Percentiles rank a stretch among this genome's conserved stretches.
Conservation (phyloP, 1,284 basidiomycete species). For the Meripilus lineatus region DNA sequence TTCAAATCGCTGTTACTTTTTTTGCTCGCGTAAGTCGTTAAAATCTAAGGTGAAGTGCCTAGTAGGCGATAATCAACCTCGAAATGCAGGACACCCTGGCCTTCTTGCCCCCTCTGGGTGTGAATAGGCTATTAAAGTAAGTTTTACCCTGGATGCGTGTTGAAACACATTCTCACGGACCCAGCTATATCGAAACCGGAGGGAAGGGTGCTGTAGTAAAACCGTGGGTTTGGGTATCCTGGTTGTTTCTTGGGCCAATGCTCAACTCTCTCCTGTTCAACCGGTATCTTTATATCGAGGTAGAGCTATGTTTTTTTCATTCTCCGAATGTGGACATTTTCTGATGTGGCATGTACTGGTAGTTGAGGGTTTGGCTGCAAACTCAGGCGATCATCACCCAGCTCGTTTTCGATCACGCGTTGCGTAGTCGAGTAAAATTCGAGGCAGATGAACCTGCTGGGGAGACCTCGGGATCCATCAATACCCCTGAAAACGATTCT, state of each 20-base stretch:
- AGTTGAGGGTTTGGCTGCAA: too few relatives aligned
- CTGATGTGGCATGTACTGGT: slow-evolving; percentile 40
- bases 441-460: too few relatives aligned
- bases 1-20: neutral
- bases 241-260: slow-evolving; percentile 57
- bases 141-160: slow-evolving; percentile 8
- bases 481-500: too few relatives aligned
- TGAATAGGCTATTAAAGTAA: slow-evolving; percentile 37
- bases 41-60: neutral
- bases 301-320: neutral
- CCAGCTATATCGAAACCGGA: slow-evolving; percentile 39
- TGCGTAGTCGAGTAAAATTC: slow-evolving; percentile 64
- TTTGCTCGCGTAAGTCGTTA: neutral
- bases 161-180: neutral
- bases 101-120: too few relatives aligned
- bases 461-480: too few relatives aligned
- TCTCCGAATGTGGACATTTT: neutral
- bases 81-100: neutral
- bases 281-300: neutral
- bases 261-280: too few relatives aligned
- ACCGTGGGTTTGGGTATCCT: slow-evolving; percentile 62
- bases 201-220: slow-evolving; percentile 33
- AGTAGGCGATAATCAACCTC: neutral
- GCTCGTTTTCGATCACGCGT: slow-evolving; percentile 65
- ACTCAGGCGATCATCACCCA: slow-evolving; percentile 63